A percentile compares a stretch with the other conserved stretches of the same genome.
These are phyloP conservation scores for Rhypophila decipiens DNA, from an alignment of 495 filamentous ascomycete species.

Conservation along the genomic window DNA sequence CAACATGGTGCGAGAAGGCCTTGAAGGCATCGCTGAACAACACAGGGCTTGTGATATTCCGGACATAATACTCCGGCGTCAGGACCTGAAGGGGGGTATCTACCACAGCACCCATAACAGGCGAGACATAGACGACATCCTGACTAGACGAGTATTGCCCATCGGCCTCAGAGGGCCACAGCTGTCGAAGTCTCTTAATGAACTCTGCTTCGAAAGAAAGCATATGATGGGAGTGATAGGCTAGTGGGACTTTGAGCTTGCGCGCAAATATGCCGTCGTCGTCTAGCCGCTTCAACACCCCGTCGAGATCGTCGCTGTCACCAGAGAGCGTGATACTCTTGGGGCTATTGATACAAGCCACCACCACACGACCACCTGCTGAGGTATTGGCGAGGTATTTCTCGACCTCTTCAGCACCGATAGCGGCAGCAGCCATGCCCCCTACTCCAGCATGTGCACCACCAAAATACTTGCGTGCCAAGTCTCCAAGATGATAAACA, in stretches of 20 bases:
- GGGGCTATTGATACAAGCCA: slow-evolving; percentile 41
- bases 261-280: slow-evolving; percentile 12
- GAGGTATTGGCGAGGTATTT: slow-evolving; percentile 18
- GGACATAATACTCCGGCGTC: neutral
- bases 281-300: slow-evolving; percentile 10
- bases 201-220: slow-evolving; percentile 24
- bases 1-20: slow-evolving; percentile 1
- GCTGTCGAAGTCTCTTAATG: neutral
- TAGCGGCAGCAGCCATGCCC: slow-evolving; percentile 43
- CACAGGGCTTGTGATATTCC: neutral
- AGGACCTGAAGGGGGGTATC: neutral
- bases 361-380: slow-evolving; percentile 2
- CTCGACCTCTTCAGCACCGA: slow-evolving; percentile 27
- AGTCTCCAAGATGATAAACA: slow-evolving; percentile 31
- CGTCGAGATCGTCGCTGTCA: slow-evolving; percentile 21
- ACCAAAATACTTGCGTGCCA: neutral
- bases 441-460: slow-evolving; percentile 15
- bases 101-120: slow-evolving; percentile 17
- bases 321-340: slow-evolving; percentile 39
- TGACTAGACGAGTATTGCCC: neutral
- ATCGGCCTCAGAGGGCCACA: neutral
- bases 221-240: slow-evolving; percentile 37
- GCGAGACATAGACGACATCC: slow-evolving; percentile 20
- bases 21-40: neutral
- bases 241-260: slow-evolving; percentile 24